A percentile compares a stretch with the other conserved stretches of the same genome.
Evolutionary conservation across 192 early-diverging fungal genomes (phyloP).

Genomic region (Coemansia sp.): DNA sequence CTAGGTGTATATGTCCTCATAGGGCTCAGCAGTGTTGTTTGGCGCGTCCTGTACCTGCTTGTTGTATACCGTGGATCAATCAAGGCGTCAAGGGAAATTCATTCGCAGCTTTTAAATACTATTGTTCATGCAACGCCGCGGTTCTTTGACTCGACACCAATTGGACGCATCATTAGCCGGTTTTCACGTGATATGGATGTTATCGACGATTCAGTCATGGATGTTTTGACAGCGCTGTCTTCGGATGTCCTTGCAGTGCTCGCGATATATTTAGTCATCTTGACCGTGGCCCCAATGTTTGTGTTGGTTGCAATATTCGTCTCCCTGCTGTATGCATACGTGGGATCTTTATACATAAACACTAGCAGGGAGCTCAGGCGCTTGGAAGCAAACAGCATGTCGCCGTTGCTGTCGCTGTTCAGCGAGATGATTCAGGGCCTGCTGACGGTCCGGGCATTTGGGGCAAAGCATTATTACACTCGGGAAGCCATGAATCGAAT

Average conservation of each 20-base stretch:
- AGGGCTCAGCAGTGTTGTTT: constrained; percentile 47
- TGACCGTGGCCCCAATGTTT: constrained; percentile 68
- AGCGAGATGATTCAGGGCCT: constrained; percentile 74
- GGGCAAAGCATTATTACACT: constrained; percentile 69
- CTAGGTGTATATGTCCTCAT: constrained; percentile 68
- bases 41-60: constrained; percentile 42
- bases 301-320: constrained; percentile 67
- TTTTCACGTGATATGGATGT: constrained; percentile 84
- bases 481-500: constrained; percentile 60
- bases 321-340: constrained; percentile 59
- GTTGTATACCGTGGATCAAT: constrained; percentile 58
- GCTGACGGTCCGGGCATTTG: constrained; percentile 81
- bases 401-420: constrained; percentile 79
- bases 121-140: constrained; percentile 72
- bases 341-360: constrained; percentile 70
- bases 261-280: constrained; percentile 60
- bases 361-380: constrained; percentile 87
- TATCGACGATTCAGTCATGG: constrained; percentile 67
- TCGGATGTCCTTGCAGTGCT: constrained; percentile 43
- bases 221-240: constrained; percentile 48
- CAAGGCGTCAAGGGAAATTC: constrained; percentile 60
- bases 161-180: constrained; percentile 83
- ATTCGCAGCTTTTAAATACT: constrained; percentile 58
- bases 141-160: constrained; percentile 89
- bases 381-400: constrained; percentile 72